Conservation (phyloP, 2,329 filamentous ascomycete species). For the Clonostachys byssicola region DNA sequence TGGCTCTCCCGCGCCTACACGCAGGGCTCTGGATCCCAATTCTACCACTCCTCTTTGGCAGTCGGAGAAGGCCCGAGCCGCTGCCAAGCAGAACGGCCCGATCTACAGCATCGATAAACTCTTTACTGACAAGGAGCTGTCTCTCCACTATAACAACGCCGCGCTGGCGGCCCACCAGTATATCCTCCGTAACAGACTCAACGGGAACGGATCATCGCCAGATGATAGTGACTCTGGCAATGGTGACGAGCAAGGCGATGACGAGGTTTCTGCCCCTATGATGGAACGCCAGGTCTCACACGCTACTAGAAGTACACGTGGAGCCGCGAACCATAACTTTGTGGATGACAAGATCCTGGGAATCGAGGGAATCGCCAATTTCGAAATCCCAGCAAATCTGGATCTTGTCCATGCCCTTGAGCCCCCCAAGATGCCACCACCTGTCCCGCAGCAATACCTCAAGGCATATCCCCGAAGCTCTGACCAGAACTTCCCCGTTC, state of each 20-base stretch:
- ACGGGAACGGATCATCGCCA: slow-evolving; percentile 43
- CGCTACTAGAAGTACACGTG: slow-evolving; percentile 59
- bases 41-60: slow-evolving; percentile 60
- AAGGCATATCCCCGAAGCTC: slow-evolving; percentile 50
- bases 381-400: slow-evolving; percentile 54
- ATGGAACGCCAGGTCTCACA: slow-evolving; percentile 65
- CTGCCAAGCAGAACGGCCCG: slow-evolving; percentile 52
- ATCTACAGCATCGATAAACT: slow-evolving; percentile 66
- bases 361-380: slow-evolving; percentile 55
- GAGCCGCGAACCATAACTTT: slow-evolving; percentile 47
- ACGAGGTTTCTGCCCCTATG: slow-evolving; percentile 38
- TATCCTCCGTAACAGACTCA: slow-evolving; percentile 51
- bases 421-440: slow-evolving; percentile 52
- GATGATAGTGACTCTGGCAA: slow-evolving; percentile 51
- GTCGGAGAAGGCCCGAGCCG: slow-evolving; percentile 50
- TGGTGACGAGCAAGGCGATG: slow-evolving; percentile 43
- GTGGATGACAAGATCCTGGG: slow-evolving; percentile 54
- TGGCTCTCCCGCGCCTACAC: slow-evolving; percentile 55
- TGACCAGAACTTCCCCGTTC: slow-evolving; percentile 52
- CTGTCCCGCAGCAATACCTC: slow-evolving; percentile 53
- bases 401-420: slow-evolving; percentile 51
- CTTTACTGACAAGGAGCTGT: slow-evolving; percentile 66
- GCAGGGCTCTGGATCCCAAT: slow-evolving; percentile 50
- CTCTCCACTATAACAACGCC: slow-evolving; percentile 60
- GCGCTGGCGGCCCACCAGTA: slow-evolving; percentile 60